Evolutionary conservation across 345 rosid genomes (phyloP).

Genomic region (Eucalyptus caleyi): DNA sequence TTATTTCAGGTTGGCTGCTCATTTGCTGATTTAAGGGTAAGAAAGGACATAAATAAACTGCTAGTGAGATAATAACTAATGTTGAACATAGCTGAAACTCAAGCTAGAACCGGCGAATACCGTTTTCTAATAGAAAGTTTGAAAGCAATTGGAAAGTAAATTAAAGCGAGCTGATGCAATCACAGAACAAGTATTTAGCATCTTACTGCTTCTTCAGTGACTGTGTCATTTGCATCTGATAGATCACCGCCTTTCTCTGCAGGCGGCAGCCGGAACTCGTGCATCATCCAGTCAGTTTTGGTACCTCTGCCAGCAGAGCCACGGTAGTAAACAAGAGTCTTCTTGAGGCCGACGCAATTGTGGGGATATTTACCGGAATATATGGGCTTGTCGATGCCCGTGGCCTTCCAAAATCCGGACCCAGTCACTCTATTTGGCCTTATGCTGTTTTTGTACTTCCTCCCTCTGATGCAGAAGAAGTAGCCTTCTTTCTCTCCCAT

Average conservation of each 20-base stretch:
- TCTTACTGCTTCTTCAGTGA: constrained; percentile 1
- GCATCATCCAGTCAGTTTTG: constrained; percentile 17
- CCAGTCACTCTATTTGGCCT: constrained; percentile 12
- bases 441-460: constrained; percentile 9
- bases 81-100: not conserved
- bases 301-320: constrained; percentile 6
- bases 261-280: constrained; percentile 10
- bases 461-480: constrained; percentile 7
- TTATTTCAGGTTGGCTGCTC: not conserved
- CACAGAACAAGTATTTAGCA: not conserved
- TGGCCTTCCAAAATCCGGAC: constrained; percentile 14
- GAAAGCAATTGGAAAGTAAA: not conserved
- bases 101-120: not conserved
- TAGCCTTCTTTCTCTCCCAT: constrained; percentile 1
- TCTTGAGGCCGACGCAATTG: constrained; percentile 6
- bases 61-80: not conserved
- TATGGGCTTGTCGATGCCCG: constrained; percentile 6
- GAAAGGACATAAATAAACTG: not conserved
- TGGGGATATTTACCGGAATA: not conserved
- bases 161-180: not conserved
- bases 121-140: not conserved
- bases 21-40: not conserved
- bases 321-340: constrained; percentile 8
- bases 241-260: not conserved
- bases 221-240: not conserved